phyloP scores from a whole-genome alignment of 2,329 filamentous ascomycete genomes.

The Plectosphaerella cucumerina region DNA sequence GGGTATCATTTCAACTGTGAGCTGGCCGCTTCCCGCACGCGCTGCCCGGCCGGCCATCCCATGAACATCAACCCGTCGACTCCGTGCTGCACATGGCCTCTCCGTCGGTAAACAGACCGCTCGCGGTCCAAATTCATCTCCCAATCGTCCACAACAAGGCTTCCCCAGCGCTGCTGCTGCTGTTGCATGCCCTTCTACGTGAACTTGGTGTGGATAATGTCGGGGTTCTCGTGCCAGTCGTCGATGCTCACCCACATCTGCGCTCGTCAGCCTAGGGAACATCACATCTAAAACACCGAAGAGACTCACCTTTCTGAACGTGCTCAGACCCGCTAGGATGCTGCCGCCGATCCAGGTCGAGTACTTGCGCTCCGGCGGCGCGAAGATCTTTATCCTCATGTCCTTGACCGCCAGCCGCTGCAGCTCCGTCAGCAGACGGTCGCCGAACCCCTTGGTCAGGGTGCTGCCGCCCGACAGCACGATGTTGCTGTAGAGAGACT shows the following conservation, averaged over 20 bases:
- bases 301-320: conserved; percentile 83
- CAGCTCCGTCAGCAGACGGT: conserved; percentile 85
- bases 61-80: conserved; percentile 7
- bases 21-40: conserved; percentile 12
- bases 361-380: conserved; percentile 95
- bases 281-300: conserved; percentile 1
- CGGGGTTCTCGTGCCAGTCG: conserved; percentile 99
- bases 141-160: too few species aligned
- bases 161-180: too few species aligned
- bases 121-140: conserved; percentile 74
- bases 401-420: conserved; percentile 94
- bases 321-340: conserved; percentile 93
- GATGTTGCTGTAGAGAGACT: conserved; percentile 92
- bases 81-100: conserved; percentile 69
- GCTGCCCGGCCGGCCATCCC: conserved; percentile 5
- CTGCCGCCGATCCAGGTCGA: conserved; percentile 99
- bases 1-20: conserved; percentile 32
- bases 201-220: conserved; percentile 98
- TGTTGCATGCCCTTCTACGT: conserved; percentile 47
- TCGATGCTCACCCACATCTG: conserved; percentile 99
- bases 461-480: conserved; percentile 95
- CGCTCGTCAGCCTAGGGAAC: neutral
- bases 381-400: conserved; percentile 99
- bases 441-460: conserved; percentile 93
- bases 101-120: conserved; percentile 96